Evolutionary conservation across 768 basidiomycete species (phyloP).

Genomic region (Boletus vinaceobasis): DNA sequence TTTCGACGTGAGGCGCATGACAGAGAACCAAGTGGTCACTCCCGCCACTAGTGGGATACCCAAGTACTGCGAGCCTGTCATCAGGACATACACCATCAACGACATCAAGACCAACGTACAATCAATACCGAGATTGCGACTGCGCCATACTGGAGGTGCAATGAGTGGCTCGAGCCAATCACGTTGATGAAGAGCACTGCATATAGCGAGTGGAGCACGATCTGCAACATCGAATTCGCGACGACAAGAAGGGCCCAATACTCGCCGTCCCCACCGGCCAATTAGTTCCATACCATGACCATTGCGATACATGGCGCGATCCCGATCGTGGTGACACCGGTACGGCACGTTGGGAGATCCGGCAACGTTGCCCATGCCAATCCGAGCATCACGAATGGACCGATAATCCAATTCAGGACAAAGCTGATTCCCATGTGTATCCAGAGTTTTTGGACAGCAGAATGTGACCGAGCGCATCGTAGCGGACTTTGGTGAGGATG

Average conservation of each 20-base stretch:
- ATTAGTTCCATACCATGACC: constrained; percentile 81
- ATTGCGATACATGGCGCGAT: constrained; percentile 43
- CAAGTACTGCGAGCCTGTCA: constrained; percentile 51
- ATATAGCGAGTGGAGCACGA: constrained; percentile 64
- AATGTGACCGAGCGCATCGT: constrained; percentile 61
- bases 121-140: constrained; percentile 70
- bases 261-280: constrained; percentile 64
- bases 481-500: constrained; percentile 70
- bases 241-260: constrained; percentile 81
- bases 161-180: constrained; percentile 46
- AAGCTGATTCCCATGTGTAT: constrained; percentile 66
- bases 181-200: constrained; percentile 71
- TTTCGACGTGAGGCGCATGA: constrained; percentile 45
- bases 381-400: constrained; percentile 81
- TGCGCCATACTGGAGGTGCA: constrained; percentile 50
- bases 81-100: not conserved
- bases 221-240: constrained; percentile 76
- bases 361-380: constrained; percentile 84
- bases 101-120: constrained; percentile 40
- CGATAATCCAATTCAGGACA: constrained; percentile 75
- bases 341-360: constrained; percentile 69
- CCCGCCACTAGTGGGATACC: constrained; percentile 79
- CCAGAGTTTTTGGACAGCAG: constrained; percentile 57
- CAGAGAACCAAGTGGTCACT: constrained; percentile 58
- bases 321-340: constrained; percentile 82